Conservation (phyloP, 2,329 filamentous ascomycete genomes). For the Nemania sp. region DNA sequence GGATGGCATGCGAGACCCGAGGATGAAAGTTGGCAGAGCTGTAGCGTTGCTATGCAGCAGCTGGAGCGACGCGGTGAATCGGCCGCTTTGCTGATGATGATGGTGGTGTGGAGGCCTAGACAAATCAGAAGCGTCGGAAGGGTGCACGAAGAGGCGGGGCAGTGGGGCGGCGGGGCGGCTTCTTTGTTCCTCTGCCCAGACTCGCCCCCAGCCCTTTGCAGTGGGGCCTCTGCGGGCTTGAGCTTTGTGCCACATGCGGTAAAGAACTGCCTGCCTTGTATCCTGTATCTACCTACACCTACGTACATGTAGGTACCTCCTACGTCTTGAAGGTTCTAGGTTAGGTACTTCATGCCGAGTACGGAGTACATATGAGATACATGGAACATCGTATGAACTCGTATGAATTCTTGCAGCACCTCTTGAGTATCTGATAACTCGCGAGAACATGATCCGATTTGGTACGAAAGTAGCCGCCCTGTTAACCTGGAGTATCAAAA, state of each 20-base stretch:
- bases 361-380: constrained; percentile 13
- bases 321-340: no score
- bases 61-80: constrained; percentile 26
- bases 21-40: constrained; percentile 16
- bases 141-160: constrained; percentile 21
- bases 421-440: neutral
- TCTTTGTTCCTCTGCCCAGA: constrained; percentile 14
- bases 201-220: constrained; percentile 5
- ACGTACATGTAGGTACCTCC: no score
- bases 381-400: neutral
- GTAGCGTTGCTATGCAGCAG: constrained; percentile 28
- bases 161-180: constrained; percentile 4
- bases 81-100: constrained; percentile 13
- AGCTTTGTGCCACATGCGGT: neutral
- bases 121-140: constrained; percentile 25
- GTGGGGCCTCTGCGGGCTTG: constrained; percentile 4
- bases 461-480: neutral
- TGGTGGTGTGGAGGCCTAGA: constrained; percentile 28
- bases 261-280: neutral
- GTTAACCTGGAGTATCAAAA: neutral
- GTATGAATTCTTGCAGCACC: neutral
- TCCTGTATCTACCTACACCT: no score
- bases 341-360: no score
- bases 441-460: no score
- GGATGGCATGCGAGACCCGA: constrained; percentile 13